These are phyloP conservation scores for Boechera retrofracta DNA, from an alignment of 345 rosid species.

Conservation along the genomic window DNA sequence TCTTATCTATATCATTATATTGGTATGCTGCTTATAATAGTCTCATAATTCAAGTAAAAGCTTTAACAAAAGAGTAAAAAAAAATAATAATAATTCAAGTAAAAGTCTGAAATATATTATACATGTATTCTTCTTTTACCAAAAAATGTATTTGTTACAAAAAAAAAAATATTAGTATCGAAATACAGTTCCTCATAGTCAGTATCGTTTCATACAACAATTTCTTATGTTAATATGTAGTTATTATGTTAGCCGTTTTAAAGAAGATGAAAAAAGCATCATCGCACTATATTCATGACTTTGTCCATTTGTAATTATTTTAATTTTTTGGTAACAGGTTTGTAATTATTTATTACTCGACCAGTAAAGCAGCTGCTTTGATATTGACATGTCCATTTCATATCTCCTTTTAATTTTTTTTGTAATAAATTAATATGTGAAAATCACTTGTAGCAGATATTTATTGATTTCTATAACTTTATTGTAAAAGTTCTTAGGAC, in stretches of 20 bases:
- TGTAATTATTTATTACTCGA: background rate
- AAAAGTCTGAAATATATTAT: background rate
- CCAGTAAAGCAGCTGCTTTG: conserved; percentile 8
- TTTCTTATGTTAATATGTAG: background rate
- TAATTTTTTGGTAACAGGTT: too few relatives aligned
- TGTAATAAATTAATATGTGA: background rate
- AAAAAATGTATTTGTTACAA: background rate
- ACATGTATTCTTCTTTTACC: background rate
- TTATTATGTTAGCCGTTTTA: background rate
- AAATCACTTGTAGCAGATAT: conserved; percentile 12
- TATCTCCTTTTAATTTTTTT: background rate
- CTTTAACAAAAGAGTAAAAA: too few relatives aligned
- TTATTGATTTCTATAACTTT: conserved; percentile 13
- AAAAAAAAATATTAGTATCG: background rate
- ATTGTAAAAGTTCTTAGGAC: background rate
- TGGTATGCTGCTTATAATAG: background rate
- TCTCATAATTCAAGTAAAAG: background rate
- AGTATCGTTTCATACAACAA: background rate
- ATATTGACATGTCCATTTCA: conserved; percentile 22
- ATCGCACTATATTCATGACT: conserved; percentile 27
- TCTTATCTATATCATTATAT: background rate
- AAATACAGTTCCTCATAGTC: background rate
- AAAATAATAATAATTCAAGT: too few relatives aligned
- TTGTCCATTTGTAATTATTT: conserved; percentile 12
- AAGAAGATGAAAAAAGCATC: conserved; percentile 4